Conservation (phyloP, 2,329 filamentous ascomycete genomes). For the Trichophyton schoenleinii region DNA sequence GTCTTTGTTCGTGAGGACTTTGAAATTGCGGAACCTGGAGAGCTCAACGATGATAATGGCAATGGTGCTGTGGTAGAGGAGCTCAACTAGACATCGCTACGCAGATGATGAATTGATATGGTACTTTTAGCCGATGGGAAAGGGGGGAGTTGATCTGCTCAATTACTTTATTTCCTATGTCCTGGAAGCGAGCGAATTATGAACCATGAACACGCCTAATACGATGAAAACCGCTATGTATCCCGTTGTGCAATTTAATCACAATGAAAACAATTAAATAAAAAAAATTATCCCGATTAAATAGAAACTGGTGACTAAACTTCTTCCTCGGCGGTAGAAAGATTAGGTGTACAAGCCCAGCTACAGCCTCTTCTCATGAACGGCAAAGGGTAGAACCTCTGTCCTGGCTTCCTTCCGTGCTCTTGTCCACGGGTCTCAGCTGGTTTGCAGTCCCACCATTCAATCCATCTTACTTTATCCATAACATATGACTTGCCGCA, state of each 20-base stretch:
- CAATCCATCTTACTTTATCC: constrained; percentile 33
- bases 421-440: constrained; percentile 28
- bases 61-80: neutral
- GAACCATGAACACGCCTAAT: neutral
- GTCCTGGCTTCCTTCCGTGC: constrained; percentile 19
- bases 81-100: neutral
- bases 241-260: neutral
- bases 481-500: constrained; percentile 31
- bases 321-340: neutral
- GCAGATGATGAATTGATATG: neutral
- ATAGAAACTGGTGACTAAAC: neutral
- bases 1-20: constrained; percentile 10
- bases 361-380: constrained; percentile 32
- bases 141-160: neutral
- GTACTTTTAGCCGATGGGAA: neutral
- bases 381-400: constrained; percentile 27
- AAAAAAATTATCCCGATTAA: neutral
- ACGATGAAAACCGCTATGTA: neutral
- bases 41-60: neutral
- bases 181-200: neutral
- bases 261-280: neutral
- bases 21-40: constrained; percentile 5
- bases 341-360: constrained; percentile 20
- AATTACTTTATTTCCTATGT: neutral
- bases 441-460: constrained; percentile 33